Conservation (phyloP, 1,284 basidiomycete species). For the Malassezia yamatoensis region DNA sequence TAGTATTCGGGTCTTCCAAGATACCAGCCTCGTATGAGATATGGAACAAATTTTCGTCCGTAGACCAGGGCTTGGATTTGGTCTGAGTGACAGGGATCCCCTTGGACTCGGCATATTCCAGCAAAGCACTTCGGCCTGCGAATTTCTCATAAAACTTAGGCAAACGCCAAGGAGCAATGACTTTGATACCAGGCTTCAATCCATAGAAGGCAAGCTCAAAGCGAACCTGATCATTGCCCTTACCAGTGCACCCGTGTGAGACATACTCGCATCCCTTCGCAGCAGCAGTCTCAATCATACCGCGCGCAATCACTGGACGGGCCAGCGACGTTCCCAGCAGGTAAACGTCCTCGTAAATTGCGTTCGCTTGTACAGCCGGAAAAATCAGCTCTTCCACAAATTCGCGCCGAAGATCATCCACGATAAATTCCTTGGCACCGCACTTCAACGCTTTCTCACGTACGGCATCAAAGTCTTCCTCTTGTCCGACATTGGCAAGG, state of each 20-base stretch:
- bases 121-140: slow-evolving; percentile 81
- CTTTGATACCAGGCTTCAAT: slow-evolving; percentile 95
- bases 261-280: slow-evolving; percentile 64
- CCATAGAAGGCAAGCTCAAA: slow-evolving; percentile 99
- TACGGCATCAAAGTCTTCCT: slow-evolving; percentile 95
- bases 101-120: slow-evolving; percentile 79
- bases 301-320: slow-evolving; percentile 94
- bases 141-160: slow-evolving; percentile 97
- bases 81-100: slow-evolving; percentile 90
- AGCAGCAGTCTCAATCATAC: slow-evolving; percentile 91
- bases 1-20: slow-evolving; percentile 89
- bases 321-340: slow-evolving; percentile 95
- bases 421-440: slow-evolving; percentile 89
- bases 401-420: slow-evolving; percentile 85
- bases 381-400: slow-evolving; percentile 96
- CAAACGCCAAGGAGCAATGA: slow-evolving; percentile 93
- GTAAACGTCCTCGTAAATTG: slow-evolving; percentile 99
- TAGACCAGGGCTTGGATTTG: slow-evolving; percentile 95
- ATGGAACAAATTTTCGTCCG: slow-evolving; percentile 93
- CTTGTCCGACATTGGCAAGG: slow-evolving; percentile 98
- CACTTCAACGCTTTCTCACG: slow-evolving; percentile 80
- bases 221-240: slow-evolving; percentile 98
- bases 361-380: slow-evolving; percentile 90
- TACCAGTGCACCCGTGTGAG: slow-evolving; percentile 96
- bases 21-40: slow-evolving; percentile 99